Evolutionary conservation across 2,329 filamentous ascomycete species (phyloP).

Genomic region (Colletotrichum simmondsii): DNA sequence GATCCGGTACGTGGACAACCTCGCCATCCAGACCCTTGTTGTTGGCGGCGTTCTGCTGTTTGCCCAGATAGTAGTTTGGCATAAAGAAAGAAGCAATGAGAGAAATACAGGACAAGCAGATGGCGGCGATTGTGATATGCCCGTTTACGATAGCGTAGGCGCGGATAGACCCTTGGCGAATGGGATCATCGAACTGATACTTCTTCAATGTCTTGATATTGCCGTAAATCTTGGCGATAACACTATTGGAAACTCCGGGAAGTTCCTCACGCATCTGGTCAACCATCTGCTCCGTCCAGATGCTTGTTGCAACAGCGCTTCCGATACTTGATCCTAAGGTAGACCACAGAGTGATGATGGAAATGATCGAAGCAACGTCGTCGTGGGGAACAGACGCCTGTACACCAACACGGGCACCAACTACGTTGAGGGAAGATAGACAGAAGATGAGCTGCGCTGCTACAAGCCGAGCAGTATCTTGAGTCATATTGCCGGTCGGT

Average conservation of each 20-base stretch:
- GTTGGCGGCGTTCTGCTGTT: slow-evolving; percentile 47
- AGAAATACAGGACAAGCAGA: too few relatives aligned
- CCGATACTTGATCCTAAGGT: slow-evolving; percentile 47
- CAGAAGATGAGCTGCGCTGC: background rate
- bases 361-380: too few relatives aligned
- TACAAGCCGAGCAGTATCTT: background rate
- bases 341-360: too few relatives aligned
- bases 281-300: slow-evolving; percentile 53
- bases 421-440: background rate
- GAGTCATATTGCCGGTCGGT: background rate
- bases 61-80: slow-evolving; percentile 52
- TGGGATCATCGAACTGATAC: too few relatives aligned
- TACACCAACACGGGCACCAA: too few relatives aligned
- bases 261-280: slow-evolving; percentile 45
- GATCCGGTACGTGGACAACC: background rate
- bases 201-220: too few relatives aligned
- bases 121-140: too few relatives aligned
- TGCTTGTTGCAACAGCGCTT: slow-evolving; percentile 49
- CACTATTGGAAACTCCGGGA: slow-evolving; percentile 34
- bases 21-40: slow-evolving; percentile 46
- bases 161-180: too few relatives aligned
- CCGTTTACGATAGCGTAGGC: too few relatives aligned
- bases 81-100: slow-evolving; percentile 49
- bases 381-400: too few relatives aligned
- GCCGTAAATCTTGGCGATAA: too few relatives aligned